phyloP scores from a whole-genome alignment of 306 rosid genomes.

The Quercus gilva region DNA sequence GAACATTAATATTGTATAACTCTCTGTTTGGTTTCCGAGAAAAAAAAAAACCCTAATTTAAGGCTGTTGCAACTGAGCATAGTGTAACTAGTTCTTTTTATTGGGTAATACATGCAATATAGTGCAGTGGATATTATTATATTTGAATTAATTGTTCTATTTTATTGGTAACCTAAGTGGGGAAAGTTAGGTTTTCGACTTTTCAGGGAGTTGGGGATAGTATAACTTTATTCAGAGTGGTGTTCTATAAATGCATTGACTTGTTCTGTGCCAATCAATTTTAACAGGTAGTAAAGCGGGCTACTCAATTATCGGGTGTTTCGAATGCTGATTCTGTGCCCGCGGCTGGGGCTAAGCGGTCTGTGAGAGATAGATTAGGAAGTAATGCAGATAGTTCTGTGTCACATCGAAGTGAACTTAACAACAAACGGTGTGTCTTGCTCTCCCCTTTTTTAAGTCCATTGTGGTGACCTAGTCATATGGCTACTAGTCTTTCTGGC shows the following conservation, averaged over 20 bases:
- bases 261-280: neutral
- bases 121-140: neutral
- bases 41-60: neutral
- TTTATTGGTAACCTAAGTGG: neutral
- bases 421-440: slow-evolving; percentile 61
- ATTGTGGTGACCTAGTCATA: neutral
- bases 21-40: slow-evolving; percentile 17
- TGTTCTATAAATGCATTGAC: slow-evolving; percentile 18
- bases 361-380: slow-evolving; percentile 89
- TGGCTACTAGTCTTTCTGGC: neutral
- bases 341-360: slow-evolving; percentile 71
- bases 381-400: slow-evolving; percentile 41
- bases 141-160: neutral
- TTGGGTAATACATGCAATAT: neutral
- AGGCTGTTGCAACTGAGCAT: neutral
- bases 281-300: slow-evolving; percentile 80
- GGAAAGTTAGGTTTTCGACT: slow-evolving; percentile 2
- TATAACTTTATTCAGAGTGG: neutral
- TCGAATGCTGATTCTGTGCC: slow-evolving; percentile 44
- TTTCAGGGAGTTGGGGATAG: neutral
- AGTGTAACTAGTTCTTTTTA: neutral
- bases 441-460: neutral
- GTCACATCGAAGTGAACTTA: slow-evolving; percentile 42
- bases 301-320: slow-evolving; percentile 37
- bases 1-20: neutral